Conservation (phyloP, 2,329 filamentous ascomycete genomes). For the Neonectria hederae region DNA sequence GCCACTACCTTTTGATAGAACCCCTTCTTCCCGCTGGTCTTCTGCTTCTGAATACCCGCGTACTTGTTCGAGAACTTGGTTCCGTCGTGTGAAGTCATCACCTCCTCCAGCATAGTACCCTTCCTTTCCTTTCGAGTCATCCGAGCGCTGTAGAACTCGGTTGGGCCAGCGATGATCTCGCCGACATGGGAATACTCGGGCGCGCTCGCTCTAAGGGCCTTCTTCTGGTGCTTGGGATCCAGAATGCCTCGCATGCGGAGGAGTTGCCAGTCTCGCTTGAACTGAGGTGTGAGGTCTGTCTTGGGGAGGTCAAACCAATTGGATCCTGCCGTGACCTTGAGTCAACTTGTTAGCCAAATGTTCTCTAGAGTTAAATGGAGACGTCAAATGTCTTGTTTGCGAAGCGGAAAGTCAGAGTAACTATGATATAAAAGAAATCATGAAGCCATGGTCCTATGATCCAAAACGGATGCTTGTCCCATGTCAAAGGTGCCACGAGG, state of each 20-base stretch:
- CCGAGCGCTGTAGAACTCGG: slow-evolving; percentile 84
- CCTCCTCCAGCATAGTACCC: slow-evolving; percentile 85
- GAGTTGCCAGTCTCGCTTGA: slow-evolving; percentile 90
- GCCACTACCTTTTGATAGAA: slow-evolving; percentile 83
- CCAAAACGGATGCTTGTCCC: slow-evolving; percentile 53
- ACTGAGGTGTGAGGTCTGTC: slow-evolving; percentile 82
- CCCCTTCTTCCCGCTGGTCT: slow-evolving; percentile 87
- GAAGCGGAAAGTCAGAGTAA: slow-evolving; percentile 70
- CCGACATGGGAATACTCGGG: slow-evolving; percentile 91
- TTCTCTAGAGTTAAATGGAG: neutral
- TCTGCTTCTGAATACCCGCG: slow-evolving; percentile 81
- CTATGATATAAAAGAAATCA: slow-evolving; percentile 70
- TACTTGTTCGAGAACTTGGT: slow-evolving; percentile 89
- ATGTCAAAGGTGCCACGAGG: slow-evolving; percentile 50
- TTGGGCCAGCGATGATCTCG: slow-evolving; percentile 86
- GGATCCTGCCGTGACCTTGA: slow-evolving; percentile 72
- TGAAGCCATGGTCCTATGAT: slow-evolving; percentile 66
- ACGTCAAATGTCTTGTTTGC: slow-evolving; percentile 17
- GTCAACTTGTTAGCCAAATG: slow-evolving; percentile 26
- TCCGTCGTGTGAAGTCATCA: slow-evolving; percentile 63
- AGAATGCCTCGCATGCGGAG: slow-evolving; percentile 89
- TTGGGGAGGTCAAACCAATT: slow-evolving; percentile 90
- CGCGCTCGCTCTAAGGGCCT: slow-evolving; percentile 72
- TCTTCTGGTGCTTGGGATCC: slow-evolving; percentile 94
- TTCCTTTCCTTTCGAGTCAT: slow-evolving; percentile 89